phyloP scores from a whole-genome alignment of 257 asterid species.

The Fraxinus excelsior region DNA sequence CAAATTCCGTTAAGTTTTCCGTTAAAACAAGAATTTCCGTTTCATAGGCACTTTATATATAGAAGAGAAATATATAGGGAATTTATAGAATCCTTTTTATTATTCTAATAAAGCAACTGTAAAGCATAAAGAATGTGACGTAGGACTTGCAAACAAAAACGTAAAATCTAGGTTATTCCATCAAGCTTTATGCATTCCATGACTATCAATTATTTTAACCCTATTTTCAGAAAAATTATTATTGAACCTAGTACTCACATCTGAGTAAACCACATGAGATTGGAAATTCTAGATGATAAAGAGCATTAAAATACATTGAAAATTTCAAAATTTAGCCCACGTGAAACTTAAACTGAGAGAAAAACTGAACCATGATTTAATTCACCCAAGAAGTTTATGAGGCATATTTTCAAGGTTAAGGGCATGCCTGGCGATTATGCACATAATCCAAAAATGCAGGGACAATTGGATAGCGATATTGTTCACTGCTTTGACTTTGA shows the following conservation, averaged over 20 bases:
- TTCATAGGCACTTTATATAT: too few relatives aligned
- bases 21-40: too few relatives aligned
- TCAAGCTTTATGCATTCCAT: too few relatives aligned
- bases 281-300: neutral
- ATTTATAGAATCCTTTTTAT: too few relatives aligned
- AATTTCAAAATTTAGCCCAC: neutral
- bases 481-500: conserved; percentile 47
- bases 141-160: neutral
- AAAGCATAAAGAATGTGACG: neutral
- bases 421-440: conserved; percentile 71
- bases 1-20: too few relatives aligned
- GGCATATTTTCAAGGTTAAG: conserved; percentile 17
- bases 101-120: too few relatives aligned
- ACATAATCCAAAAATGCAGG: conserved; percentile 76
- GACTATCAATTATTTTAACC: too few relatives aligned
- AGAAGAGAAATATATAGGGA: too few relatives aligned
- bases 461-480: conserved; percentile 62
- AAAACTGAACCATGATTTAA: conserved; percentile 10
- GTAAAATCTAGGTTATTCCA: neutral
- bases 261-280: neutral
- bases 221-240: neutral
- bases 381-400: conserved; percentile 2
- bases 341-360: conserved; percentile 4
- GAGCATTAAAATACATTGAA: neutral
- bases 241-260: neutral